Evolutionary conservation across 2,329 filamentous ascomycete genomes (phyloP).

Genomic region (Coniochaeta sp.): DNA sequence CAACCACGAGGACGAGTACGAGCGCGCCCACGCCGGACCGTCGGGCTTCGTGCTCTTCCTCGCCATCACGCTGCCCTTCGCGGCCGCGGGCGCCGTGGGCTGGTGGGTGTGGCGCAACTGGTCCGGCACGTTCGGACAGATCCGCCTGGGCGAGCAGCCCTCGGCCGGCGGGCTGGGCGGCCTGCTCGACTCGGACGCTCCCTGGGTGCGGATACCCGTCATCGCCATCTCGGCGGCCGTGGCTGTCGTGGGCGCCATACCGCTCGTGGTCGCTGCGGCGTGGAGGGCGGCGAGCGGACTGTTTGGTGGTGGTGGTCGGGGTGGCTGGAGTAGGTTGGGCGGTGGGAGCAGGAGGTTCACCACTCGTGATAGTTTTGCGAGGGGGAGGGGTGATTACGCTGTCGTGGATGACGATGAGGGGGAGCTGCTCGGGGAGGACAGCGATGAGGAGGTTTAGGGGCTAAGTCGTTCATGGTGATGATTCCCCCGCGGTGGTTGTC

Average conservation of each 20-base stretch:
- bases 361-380: constrained; percentile 80
- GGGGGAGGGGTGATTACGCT: constrained; percentile 79
- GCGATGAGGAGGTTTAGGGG: constrained; percentile 71
- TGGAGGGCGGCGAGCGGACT: constrained; percentile 44
- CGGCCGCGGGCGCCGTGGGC: constrained; percentile 61
- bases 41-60: constrained; percentile 76
- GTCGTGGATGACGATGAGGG: constrained; percentile 90
- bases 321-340: constrained; percentile 40
- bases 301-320: constrained; percentile 25
- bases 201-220: constrained; percentile 78
- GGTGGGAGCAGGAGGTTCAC: constrained; percentile 67
- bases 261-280: constrained; percentile 63
- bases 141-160: constrained; percentile 71
- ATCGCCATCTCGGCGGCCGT: constrained; percentile 59
- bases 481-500: not conserved
- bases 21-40: constrained; percentile 55
- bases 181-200: constrained; percentile 60
- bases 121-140: constrained; percentile 79
- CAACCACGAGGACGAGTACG: constrained; percentile 74
- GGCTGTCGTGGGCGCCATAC: constrained; percentile 53
- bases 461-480: not conserved
- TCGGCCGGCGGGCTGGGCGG: constrained; percentile 16
- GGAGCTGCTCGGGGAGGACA: constrained; percentile 86
- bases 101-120: constrained; percentile 83
- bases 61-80: constrained; percentile 70